phyloP scores from a whole-genome alignment of 768 basidiomycete species.

The Daedaleopsis sinensis region DNA sequence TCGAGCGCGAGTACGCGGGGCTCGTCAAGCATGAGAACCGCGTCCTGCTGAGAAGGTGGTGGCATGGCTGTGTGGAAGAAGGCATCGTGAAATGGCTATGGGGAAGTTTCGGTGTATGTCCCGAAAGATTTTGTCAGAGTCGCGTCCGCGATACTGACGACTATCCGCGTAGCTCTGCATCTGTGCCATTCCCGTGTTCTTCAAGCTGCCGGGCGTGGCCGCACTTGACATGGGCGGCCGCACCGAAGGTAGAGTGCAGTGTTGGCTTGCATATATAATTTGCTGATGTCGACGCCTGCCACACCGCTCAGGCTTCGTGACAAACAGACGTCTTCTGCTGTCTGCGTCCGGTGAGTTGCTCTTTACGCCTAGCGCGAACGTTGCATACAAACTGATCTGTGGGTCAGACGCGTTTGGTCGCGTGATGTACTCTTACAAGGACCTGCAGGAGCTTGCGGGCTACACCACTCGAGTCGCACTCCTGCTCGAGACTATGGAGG shows the following conservation, averaged over 20 bases:
- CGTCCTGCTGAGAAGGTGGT: slow-evolving; percentile 79
- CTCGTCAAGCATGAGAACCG: slow-evolving; percentile 85
- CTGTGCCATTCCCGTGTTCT: slow-evolving; percentile 94
- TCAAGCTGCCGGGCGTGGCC: slow-evolving; percentile 74
- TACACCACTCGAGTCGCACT: slow-evolving; percentile 91
- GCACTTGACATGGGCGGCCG: slow-evolving; percentile 77
- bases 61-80: slow-evolving; percentile 92
- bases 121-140: not conserved
- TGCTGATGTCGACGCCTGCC: not conserved
- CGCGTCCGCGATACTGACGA: not conserved
- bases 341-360: slow-evolving; percentile 71
- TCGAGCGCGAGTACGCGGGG: slow-evolving; percentile 87
- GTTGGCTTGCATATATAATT: not conserved
- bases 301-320: slow-evolving; percentile 76
- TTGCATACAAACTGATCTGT: not conserved
- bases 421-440: slow-evolving; percentile 97
- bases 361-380: not conserved
- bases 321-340: slow-evolving; percentile 87
- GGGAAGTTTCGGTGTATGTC: slow-evolving; percentile 88
- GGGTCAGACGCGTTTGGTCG: slow-evolving; percentile 86
- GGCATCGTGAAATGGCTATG: slow-evolving; percentile 96
- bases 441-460: slow-evolving; percentile 92
- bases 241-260: slow-evolving; percentile 70
- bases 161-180: slow-evolving; percentile 60
- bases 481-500: slow-evolving; percentile 88